phyloP scores from a whole-genome alignment of 2,329 filamentous ascomycete genomes.

The Penicillium sp. region DNA sequence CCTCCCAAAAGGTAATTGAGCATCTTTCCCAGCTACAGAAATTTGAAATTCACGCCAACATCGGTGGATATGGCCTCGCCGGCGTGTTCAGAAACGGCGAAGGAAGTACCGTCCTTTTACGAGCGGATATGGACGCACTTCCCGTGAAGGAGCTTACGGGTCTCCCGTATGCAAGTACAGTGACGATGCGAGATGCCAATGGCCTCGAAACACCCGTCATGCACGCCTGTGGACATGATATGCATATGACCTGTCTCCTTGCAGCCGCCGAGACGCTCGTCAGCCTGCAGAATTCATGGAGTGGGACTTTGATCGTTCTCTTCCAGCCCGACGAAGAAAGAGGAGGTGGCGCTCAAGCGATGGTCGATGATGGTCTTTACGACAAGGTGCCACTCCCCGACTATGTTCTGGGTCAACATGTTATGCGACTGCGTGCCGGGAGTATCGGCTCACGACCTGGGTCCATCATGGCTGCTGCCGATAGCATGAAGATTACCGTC shows the following conservation, averaged over 20 bases:
- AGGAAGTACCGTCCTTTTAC: conserved; percentile 44
- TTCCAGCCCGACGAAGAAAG: conserved; percentile 66
- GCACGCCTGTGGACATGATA: conserved; percentile 58
- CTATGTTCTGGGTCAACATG: conserved; percentile 53
- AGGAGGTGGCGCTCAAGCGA: conserved; percentile 56
- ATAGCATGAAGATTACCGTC: conserved; percentile 49
- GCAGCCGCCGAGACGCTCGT: conserved; percentile 50
- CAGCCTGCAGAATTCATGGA: conserved; percentile 47
- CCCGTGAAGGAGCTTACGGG: conserved; percentile 46
- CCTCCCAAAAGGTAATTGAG: conserved; percentile 45
- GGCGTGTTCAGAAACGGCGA: conserved; percentile 42
- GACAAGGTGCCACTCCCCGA: conserved; percentile 50
- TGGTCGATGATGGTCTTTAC: conserved; percentile 57
- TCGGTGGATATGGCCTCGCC: conserved; percentile 44
- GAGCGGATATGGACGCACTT: conserved; percentile 48
- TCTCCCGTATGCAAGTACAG: conserved; percentile 45
- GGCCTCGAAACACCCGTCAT: conserved; percentile 52
- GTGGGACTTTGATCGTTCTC: conserved; percentile 56
- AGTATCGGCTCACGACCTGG: conserved; percentile 37
- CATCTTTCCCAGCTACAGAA: conserved; percentile 35
- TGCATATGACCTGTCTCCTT: conserved; percentile 54
- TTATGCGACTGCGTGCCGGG: conserved; percentile 45
- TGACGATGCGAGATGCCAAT: conserved; percentile 44
- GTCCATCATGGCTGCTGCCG: conserved; percentile 41
- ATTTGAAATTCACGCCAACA: conserved; percentile 40